A percentile compares a stretch with the other conserved stretches of the same genome.
Conservation (phyloP, 495 filamentous ascomycete genomes). For the Lasiosphaeriaceae sp. region DNA sequence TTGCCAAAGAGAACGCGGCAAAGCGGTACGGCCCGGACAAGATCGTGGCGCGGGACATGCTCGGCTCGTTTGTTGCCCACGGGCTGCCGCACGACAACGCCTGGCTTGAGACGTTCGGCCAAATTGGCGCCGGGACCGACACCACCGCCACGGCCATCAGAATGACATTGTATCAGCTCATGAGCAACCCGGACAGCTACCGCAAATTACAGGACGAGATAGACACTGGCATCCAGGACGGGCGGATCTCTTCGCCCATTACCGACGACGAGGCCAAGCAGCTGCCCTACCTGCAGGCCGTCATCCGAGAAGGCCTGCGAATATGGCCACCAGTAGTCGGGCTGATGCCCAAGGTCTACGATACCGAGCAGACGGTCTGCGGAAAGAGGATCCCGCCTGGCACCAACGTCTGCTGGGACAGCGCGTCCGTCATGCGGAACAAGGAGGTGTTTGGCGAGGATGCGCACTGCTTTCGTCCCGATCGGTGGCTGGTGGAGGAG, state of each 20-base stretch:
- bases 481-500: constrained; percentile 45
- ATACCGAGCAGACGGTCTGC: constrained; percentile 43
- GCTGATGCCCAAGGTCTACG: constrained; percentile 48
- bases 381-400: constrained; percentile 41
- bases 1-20: constrained; percentile 26
- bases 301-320: constrained; percentile 48
- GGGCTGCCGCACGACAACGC: constrained; percentile 24
- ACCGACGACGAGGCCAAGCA: constrained; percentile 35
- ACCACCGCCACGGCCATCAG: constrained; percentile 59
- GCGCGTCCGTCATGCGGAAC: constrained; percentile 22
- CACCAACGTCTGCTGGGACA: constrained; percentile 49
- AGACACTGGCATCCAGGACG: constrained; percentile 34
- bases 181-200: constrained; percentile 44
- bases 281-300: constrained; percentile 45
- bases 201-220: constrained; percentile 55
- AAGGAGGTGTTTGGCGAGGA: constrained; percentile 36
- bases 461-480: constrained; percentile 44
- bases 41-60: constrained; percentile 31
- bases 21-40: constrained; percentile 31
- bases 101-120: constrained; percentile 36
- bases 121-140: constrained; percentile 58
- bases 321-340: constrained; percentile 36
- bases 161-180: constrained; percentile 49
- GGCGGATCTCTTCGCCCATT: constrained; percentile 31
- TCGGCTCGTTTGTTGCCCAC: constrained; percentile 32